Conservation (phyloP, 495 filamentous ascomycete species). For the Xylaria cubensis region DNA sequence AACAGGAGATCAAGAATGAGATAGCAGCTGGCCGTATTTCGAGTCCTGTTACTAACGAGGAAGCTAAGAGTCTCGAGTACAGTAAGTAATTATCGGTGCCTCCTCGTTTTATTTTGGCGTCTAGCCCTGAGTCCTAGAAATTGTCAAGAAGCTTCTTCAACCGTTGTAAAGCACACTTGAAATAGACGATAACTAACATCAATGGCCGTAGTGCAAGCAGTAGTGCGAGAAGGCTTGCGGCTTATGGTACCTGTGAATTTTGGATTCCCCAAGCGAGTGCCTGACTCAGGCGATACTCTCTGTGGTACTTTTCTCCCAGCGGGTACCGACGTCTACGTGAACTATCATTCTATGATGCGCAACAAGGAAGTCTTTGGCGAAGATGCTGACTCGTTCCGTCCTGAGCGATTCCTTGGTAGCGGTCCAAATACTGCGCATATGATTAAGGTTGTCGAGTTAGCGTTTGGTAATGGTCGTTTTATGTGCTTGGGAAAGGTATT, state of each 20-base stretch:
- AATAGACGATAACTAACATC: neutral
- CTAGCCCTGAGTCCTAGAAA: neutral
- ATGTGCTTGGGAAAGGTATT: slow-evolving; percentile 54
- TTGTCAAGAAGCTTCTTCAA: neutral
- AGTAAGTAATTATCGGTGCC: slow-evolving; percentile 3
- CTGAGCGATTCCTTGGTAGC: slow-evolving; percentile 60
- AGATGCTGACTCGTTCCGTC: slow-evolving; percentile 57
- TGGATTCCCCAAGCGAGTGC: slow-evolving; percentile 52
- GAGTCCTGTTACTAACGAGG: slow-evolving; percentile 45
- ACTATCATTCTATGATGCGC: slow-evolving; percentile 44
- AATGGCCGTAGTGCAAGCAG: slow-evolving; percentile 39
- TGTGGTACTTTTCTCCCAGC: slow-evolving; percentile 57
- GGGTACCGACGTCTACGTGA: slow-evolving; percentile 58
- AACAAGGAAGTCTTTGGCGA: slow-evolving; percentile 54
- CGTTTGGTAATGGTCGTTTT: slow-evolving; percentile 53
- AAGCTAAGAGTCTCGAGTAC: slow-evolving; percentile 52
- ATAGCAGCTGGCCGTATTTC: slow-evolving; percentile 41
- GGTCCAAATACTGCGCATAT: slow-evolving; percentile 44
- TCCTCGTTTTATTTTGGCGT: neutral
- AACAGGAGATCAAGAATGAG: slow-evolving; percentile 59
- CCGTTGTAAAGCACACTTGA: neutral
- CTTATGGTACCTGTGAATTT: slow-evolving; percentile 46
- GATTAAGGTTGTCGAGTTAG: slow-evolving; percentile 46
- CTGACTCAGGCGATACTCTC: slow-evolving; percentile 58
- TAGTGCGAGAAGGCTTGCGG: slow-evolving; percentile 61